These are phyloP conservation scores for Martensiomyces pterosporus DNA, from an alignment of 192 early-diverging fungal genomes.

Conservation along the genomic window DNA sequence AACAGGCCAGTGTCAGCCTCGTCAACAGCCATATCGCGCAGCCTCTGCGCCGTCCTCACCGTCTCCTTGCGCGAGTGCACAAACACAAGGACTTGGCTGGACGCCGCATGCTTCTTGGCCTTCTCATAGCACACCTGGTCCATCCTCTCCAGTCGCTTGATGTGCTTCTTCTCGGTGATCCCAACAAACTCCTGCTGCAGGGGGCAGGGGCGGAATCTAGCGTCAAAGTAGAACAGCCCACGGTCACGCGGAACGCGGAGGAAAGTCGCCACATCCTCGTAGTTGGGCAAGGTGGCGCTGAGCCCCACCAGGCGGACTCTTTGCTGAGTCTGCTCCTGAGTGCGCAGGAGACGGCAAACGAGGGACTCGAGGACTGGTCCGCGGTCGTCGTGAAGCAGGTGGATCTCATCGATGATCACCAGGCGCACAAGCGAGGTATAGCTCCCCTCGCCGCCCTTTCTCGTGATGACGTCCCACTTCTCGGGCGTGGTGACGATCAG, in stretches of 20 bases:
- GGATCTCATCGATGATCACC: constrained; percentile 96
- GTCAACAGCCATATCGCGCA: constrained; percentile 91
- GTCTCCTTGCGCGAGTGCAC: constrained; percentile 98
- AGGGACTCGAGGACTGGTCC: constrained; percentile 95
- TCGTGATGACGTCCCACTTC: constrained; percentile 98
- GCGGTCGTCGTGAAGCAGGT: constrained; percentile 94
- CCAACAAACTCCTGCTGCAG: constrained; percentile 96
- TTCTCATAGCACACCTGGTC: constrained; percentile 98
- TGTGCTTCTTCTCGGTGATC: constrained; percentile 93
- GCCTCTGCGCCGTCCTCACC: constrained; percentile 86
- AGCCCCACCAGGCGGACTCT: constrained; percentile 88
- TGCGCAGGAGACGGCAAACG: constrained; percentile 79
- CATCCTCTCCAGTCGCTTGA: constrained; percentile 91
- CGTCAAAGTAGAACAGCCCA: constrained; percentile 93
- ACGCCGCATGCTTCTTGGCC: constrained; percentile 74
- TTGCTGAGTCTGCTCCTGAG: constrained; percentile 87
- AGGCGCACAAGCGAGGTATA: constrained; percentile 87
- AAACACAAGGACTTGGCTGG: constrained; percentile 92
- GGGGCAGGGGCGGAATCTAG: constrained; percentile 87
- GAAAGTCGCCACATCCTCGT: constrained; percentile 91
- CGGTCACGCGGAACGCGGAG: constrained; percentile 76
- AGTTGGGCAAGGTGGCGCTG: constrained; percentile 94
- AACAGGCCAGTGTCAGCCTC: constrained; percentile 82
- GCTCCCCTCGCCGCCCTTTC: constrained; percentile 88
- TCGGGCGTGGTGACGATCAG: constrained; percentile 98